A percentile compares a stretch with the other conserved stretches of the same genome.
Conservation (phyloP, 805 yeast species). For the Candida railenensis region DNA sequence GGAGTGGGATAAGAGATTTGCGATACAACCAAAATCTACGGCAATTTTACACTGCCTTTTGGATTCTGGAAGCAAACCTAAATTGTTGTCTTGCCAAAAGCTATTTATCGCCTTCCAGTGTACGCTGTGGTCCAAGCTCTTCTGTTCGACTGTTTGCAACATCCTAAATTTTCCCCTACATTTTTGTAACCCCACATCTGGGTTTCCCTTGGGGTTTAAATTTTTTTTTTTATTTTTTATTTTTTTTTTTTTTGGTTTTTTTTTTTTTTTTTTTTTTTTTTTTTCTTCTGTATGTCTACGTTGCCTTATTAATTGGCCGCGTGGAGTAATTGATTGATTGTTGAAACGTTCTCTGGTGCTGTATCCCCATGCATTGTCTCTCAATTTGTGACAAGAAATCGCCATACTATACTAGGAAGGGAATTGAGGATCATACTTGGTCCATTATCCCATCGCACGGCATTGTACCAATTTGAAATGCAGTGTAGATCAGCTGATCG, state of each 20-base stretch:
- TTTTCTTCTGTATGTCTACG: background rate
- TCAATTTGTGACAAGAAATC: background rate
- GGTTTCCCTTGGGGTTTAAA: too few species aligned
- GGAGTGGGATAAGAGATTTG: too few species aligned
- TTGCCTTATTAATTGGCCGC: background rate
- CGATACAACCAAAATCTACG: too few species aligned
- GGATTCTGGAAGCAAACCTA: too few species aligned
- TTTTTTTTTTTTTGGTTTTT: background rate
- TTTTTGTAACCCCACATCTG: too few species aligned
- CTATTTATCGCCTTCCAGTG: too few species aligned
- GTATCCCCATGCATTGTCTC: background rate
- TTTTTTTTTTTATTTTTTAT: background rate
- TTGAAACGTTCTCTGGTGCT: background rate
- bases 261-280: background rate
- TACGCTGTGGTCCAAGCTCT: too few species aligned
- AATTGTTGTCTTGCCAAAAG: too few species aligned
- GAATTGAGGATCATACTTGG: background rate
- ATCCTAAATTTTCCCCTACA: background rate
- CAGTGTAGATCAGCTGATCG: too few species aligned
- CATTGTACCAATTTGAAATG: too few species aligned
- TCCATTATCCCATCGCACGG: too few species aligned
- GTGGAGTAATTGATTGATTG: background rate
- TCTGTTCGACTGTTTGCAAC: background rate
- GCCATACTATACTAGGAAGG: background rate
- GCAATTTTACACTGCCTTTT: too few species aligned